phyloP scores from a whole-genome alignment of 257 asterid genomes.

The Verbascum thapsus region DNA sequence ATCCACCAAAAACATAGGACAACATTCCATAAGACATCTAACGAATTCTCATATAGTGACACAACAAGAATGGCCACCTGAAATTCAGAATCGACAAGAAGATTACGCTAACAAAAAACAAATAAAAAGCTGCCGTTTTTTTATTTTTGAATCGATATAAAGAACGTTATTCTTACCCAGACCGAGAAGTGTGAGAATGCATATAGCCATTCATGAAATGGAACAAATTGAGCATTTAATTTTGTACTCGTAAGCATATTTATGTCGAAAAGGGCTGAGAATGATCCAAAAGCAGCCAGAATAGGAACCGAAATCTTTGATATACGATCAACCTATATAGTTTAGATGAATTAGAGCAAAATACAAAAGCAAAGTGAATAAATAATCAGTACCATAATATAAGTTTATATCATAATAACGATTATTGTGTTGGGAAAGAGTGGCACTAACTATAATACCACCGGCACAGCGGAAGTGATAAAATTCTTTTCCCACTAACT shows the following conservation, averaged over 20 bases:
- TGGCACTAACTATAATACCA: no score
- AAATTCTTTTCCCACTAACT: no score
- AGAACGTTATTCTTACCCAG: conserved; percentile 57
- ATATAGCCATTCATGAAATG: conserved; percentile 66
- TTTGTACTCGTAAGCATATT: conserved; percentile 44
- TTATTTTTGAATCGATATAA: conserved; percentile 18
- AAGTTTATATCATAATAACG: background rate
- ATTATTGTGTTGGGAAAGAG: no score
- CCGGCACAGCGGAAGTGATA: no score
- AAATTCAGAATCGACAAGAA: no score
- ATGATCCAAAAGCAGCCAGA: conserved; percentile 65
- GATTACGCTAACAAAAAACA: no score
- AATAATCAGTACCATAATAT: no score
- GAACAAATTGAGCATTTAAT: conserved; percentile 34
- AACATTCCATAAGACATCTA: conserved; percentile 50
- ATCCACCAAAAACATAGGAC: conserved; percentile 84
- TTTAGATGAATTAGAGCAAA: conserved; percentile 27
- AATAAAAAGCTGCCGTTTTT: conserved; percentile 19
- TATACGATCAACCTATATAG: conserved; percentile 44
- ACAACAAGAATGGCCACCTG: conserved; percentile 60
- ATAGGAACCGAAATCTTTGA: conserved; percentile 41
- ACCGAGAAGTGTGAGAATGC: conserved; percentile 56
- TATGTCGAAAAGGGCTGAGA: conserved; percentile 44
- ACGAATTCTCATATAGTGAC: conserved; percentile 45
- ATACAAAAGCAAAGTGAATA: no score